Conservation (phyloP, 1,284 basidiomycete genomes). For the Macrocybe sp. region DNA sequence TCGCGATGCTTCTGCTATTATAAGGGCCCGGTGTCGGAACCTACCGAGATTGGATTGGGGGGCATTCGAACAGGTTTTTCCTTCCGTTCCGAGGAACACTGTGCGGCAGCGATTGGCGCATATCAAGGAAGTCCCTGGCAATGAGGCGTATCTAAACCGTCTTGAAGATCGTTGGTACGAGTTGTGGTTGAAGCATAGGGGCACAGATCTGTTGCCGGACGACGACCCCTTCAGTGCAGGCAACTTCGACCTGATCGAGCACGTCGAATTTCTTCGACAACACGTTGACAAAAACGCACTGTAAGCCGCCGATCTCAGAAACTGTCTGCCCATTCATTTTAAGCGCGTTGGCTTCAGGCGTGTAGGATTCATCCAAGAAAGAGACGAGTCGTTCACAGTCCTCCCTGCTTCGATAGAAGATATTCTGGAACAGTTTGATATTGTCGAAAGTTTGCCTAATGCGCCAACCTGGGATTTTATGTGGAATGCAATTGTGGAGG, state of each 20-base stretch:
- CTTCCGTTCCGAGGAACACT: constrained; percentile 60
- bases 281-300: constrained; percentile 82
- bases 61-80: constrained; percentile 76
- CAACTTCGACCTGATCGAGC: constrained; percentile 73
- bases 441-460: constrained; percentile 39
- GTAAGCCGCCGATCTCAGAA: constrained; percentile 42
- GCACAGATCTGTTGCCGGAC: constrained; percentile 66
- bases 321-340: too few species aligned
- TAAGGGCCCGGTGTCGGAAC: constrained; percentile 70
- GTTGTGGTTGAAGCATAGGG: constrained; percentile 70
- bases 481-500: constrained; percentile 66
- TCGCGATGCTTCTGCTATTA: constrained; percentile 78
- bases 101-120: constrained; percentile 61
- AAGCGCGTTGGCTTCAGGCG: constrained; percentile 31
- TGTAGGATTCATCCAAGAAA: constrained; percentile 49
- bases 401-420: constrained; percentile 46
- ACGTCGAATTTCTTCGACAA: constrained; percentile 75
- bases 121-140: constrained; percentile 59
- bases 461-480: constrained; percentile 65
- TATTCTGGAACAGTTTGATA: constrained; percentile 41
- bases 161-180: constrained; percentile 81
- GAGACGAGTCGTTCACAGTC: constrained; percentile 28
- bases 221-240: constrained; percentile 60
- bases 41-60: constrained; percentile 61
- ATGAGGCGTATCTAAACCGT: constrained; percentile 70